A percentile compares a stretch with the other conserved stretches of the same genome.
Evolutionary conservation across 2,329 filamentous ascomycete genomes (phyloP).

Genomic region (Colletotrichum spaethianum): DNA sequence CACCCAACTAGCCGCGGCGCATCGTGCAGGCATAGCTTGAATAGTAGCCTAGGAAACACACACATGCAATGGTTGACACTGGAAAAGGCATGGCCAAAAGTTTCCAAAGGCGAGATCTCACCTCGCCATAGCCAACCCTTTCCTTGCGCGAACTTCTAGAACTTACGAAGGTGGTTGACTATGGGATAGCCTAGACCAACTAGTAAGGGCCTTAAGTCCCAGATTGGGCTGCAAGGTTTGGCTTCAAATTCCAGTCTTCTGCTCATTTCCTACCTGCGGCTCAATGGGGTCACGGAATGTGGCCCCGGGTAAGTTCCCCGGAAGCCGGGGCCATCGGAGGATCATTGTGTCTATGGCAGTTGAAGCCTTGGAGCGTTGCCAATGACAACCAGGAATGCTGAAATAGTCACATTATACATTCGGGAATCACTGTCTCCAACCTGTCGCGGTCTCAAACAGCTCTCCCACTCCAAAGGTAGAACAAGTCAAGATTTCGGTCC

Average conservation of each 20-base stretch:
- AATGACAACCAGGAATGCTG: neutral
- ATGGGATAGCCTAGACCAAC: neutral
- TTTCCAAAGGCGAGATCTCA: neutral
- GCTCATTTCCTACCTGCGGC: slow-evolving; percentile 23
- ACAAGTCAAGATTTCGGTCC: neutral
- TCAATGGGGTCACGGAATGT: slow-evolving; percentile 21
- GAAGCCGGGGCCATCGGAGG: neutral
- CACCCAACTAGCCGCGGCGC: neutral
- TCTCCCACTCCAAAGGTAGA: neutral
- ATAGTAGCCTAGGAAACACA: neutral
- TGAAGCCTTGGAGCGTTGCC: slow-evolving; percentile 11
- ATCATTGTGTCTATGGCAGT: neutral
- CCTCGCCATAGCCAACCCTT: neutral
- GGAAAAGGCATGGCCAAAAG: neutral
- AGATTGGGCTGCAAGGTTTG: neutral
- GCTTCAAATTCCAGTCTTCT: neutral
- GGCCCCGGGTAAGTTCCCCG: neutral
- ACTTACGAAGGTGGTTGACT: neutral
- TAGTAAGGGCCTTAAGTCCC: neutral
- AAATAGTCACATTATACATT: neutral
- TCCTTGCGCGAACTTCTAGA: neutral
- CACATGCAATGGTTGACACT: neutral
- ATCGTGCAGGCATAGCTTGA: neutral
- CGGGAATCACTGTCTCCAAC: neutral
- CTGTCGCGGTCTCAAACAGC: neutral